Base-by-base conservation (phyloP, 2,329 filamentous ascomycete genomes). In the Phaeoacremonium minimum region DNA sequence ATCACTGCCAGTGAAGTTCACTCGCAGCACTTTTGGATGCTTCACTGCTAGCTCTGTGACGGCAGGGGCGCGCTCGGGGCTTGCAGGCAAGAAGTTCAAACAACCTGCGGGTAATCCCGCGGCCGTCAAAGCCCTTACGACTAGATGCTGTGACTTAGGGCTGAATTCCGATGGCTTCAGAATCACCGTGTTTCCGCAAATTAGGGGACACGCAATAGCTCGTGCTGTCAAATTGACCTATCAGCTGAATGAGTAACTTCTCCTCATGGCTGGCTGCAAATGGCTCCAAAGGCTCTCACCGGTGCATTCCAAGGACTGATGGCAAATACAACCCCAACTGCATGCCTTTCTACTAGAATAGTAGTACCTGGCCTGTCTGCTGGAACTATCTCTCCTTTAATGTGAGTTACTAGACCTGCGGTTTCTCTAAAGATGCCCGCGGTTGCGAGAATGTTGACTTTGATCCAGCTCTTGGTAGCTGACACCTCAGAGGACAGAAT, bases 1-100 rank as follows among this genome's bases (percentile, higher is more conserved):
- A 0, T 82, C 82, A 42, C 74, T 80, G 18, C 83, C 83, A 0
- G 83, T 87, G 55, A 86, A 87, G 59, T 82, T 85, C 48, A 86
- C 61, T 55, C 85, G 85, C 54, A 75, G 77, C 28, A 87, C 64
- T 1, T 63, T 65, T 0, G 73, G 71, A 47, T 83, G 68, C 36
- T 75, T 71, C 43, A 87, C 80, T 19, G 85, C 54, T 3, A 71
- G 65, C 32, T 71, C 76, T 2, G 79, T 84, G 14, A 85, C 69
- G 13, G 69, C 64, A 0, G 76, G 65, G 0, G 79, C 81, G 44
- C 81, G 73, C 18, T 69, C 57, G 0, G 72, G 64, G 33, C 67
- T 69, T 46, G 79, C 75, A 43, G 75, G 76, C 20, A 87, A 60
- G 31, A 83, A 69, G 49, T 84, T 85, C 16, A 87, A 51, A 17